Conservation (phyloP, 495 filamentous ascomycete genomes). For the Xylaria acuta region DNA sequence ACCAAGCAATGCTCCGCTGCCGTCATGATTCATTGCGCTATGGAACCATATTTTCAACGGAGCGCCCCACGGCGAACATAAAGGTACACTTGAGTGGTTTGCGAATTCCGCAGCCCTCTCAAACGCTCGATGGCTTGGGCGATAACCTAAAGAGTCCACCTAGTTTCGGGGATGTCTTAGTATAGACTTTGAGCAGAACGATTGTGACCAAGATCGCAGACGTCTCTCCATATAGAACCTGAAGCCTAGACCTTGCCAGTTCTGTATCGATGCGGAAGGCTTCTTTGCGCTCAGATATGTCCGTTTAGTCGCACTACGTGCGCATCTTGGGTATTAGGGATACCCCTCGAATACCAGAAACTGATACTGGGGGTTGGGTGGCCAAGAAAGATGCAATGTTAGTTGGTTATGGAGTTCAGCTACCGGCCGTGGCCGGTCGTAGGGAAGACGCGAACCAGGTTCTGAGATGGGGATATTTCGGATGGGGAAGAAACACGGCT, state of each 20-base stretch:
- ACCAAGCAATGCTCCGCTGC: slow-evolving; percentile 2
- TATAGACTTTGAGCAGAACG: background rate
- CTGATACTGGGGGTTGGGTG: background rate
- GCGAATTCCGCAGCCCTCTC: background rate
- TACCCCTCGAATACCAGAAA: slow-evolving; percentile 8
- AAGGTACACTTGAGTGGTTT: background rate
- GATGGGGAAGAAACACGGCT: background rate
- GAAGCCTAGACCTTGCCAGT: background rate
- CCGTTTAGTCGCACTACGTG: background rate
- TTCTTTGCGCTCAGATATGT: background rate
- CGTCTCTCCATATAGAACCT: slow-evolving; percentile 1
- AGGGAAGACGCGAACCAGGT: background rate
- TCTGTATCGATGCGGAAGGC: background rate
- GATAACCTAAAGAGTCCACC: slow-evolving; percentile 1
- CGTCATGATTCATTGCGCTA: background rate
- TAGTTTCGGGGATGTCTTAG: background rate
- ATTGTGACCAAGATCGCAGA: background rate
- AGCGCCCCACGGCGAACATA: background rate
- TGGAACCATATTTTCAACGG: background rate
- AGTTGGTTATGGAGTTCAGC: slow-evolving; percentile 1
- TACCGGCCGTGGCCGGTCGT: background rate
- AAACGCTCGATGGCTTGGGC: background rate
- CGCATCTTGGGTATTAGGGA: slow-evolving; percentile 17
- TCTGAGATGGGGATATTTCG: background rate
- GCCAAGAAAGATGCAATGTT: background rate